These are phyloP conservation scores for Pseudonectria buxi DNA, from an alignment of 2,329 filamentous ascomycete genomes.

Conservation along the genomic window DNA sequence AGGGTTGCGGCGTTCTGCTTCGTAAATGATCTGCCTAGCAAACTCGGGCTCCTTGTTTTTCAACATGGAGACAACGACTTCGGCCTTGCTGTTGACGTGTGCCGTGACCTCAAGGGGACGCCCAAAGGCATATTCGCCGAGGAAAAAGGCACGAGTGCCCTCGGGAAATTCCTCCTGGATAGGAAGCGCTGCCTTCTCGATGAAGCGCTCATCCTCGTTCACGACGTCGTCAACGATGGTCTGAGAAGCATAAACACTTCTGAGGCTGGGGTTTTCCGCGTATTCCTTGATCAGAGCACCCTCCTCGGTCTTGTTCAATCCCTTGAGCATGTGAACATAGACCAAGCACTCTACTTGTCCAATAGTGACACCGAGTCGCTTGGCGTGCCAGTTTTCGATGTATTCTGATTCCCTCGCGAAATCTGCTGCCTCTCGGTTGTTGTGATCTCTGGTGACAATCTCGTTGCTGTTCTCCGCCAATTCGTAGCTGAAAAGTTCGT, in stretches of 20 bases:
- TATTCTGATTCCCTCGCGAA: slow-evolving; percentile 78
- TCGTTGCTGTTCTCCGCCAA: slow-evolving; percentile 59
- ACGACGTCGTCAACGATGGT: slow-evolving; percentile 83
- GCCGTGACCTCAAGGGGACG: slow-evolving; percentile 76
- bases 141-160: slow-evolving; percentile 79
- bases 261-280: slow-evolving; percentile 73
- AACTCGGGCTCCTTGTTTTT: slow-evolving; percentile 76
- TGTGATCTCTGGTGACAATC: slow-evolving; percentile 63
- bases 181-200: slow-evolving; percentile 80
- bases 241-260: slow-evolving; percentile 87
- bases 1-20: slow-evolving; percentile 62
- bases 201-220: slow-evolving; percentile 87
- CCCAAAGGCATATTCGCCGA: slow-evolving; percentile 90
- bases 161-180: slow-evolving; percentile 88
- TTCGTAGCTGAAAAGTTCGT: slow-evolving; percentile 87
- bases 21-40: slow-evolving; percentile 62
- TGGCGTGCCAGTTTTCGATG: slow-evolving; percentile 84
- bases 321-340: slow-evolving; percentile 89
- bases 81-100: slow-evolving; percentile 67
- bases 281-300: slow-evolving; percentile 93
- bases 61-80: slow-evolving; percentile 68
- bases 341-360: slow-evolving; percentile 83
- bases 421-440: slow-evolving; percentile 67
- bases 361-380: slow-evolving; percentile 80
- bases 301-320: slow-evolving; percentile 81